Base-by-base conservation (phyloP, 2,329 filamentous ascomycete species). In the Cercospora sp. region DNA sequence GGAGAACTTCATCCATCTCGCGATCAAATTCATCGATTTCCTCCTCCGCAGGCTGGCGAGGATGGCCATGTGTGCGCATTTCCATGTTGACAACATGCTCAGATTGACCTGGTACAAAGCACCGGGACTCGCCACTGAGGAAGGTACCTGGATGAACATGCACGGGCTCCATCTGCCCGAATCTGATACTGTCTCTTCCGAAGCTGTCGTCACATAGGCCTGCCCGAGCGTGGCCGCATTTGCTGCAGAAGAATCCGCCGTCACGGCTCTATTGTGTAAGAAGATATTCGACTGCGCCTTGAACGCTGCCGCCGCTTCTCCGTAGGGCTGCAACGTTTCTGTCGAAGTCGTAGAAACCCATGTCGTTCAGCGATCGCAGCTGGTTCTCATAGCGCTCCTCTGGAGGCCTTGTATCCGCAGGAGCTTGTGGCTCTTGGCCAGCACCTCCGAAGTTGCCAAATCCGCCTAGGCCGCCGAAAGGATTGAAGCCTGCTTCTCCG, bases 341-440 rank as follows among this genome's bases (percentile, higher is more conserved):
- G 63, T 99, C 94, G 77, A 98, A 99, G 77, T 99, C 94, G 78
- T 89, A 97, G 81, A 99, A 99, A 3, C 95, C 95, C 95, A 99
- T 99, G 72, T 98, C 95, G 79, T 99, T 99, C 70, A 99, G 83
- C 81, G 98, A 93, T 68, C 93, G 86, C 60, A 99, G 84, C 81
- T 99, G 94, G 33, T 92, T 89, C 3, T 91, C 93, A 75, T 97
- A 99, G 67, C 92, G 85, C 80, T 98, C 95, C 83, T 99, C 95
- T 0, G 95, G 94, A 4, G 95, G 94, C 70, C 94, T 87, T 76
- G 86, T 96, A 80, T 99, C 95, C 2, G 86, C 80, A 5, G 93
- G 91, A 18, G 87, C 81, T 12, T 86, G 79, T 1, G 86, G 78
- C 58, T 74, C 72, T 18, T 71, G 72, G 28, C 72, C 64, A 9